Evolutionary conservation across 108 stramenopile species (phyloP), one percentile per base, ranked within the genome.

Genomic region (Nitzschia sp.): DNA sequence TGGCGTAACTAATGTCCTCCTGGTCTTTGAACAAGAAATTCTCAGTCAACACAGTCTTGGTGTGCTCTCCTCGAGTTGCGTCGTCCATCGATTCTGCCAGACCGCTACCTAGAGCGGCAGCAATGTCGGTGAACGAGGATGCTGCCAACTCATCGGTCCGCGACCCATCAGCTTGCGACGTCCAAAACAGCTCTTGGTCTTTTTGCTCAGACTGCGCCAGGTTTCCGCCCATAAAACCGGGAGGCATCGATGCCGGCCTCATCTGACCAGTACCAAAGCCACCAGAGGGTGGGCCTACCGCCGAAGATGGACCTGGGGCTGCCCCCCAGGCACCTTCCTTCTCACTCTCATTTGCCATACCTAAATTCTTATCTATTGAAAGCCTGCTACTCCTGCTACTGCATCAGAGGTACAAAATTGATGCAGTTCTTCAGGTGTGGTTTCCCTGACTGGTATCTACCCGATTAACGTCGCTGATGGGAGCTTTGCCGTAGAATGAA

Each of bases 21-120:
- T 67, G 64, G 25, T 19, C 38, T 6, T 43, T 60, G 50, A 53
- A 68, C 37, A 73, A 69, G 55, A 73, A 73, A 41, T 12, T 69
- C 15, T 64, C 71, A 29, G 72, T 65, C 41, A 71, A 34, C 22
- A 64, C 34, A 38, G 70, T 52, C 19, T 51, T 58, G n/a, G 58
- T 54, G 11, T 71, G 71, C 14, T 73, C 72, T 34, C 63, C 56
- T 62, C 59, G 59, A 41, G 82, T 80, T 5, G 86, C 83, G 70
- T 86, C 83, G 25, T 90, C 85, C 83, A 94, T 91, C 40, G 84
- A 86, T 57, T 94, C 86, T 22, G 88, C 88, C n/a, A 94, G 66
- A 10, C 89, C 88, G 3, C 71, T 86, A 0, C 92, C 92, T 0
- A 94, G 64, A 10, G 79, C 83, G 41, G 74, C 76, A 2, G 89